These are phyloP conservation scores for Ophiosphaerella korrae DNA, from an alignment of 2,329 filamentous ascomycete species.

Conservation along the genomic window DNA sequence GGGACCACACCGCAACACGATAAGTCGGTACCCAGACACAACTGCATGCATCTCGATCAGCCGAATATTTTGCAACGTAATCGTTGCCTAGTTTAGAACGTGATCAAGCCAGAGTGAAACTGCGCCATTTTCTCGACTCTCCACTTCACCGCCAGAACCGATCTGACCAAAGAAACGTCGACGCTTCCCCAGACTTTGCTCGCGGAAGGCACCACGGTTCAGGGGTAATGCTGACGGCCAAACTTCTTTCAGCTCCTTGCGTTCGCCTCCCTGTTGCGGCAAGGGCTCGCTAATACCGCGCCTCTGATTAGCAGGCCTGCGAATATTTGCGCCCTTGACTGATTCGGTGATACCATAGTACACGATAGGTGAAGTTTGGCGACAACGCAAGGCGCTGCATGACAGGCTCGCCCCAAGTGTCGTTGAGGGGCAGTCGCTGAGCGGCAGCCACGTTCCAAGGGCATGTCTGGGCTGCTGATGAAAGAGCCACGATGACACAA, in stretches of 20 bases:
- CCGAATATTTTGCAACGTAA: conserved; percentile 30
- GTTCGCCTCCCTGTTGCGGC: conserved; percentile 19
- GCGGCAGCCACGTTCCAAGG: conserved; percentile 26
- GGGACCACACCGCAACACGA: conserved; percentile 40
- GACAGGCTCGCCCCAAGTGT: conserved; percentile 15
- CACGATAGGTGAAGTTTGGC: conserved; percentile 14
- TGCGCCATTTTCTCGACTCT: conserved; percentile 40
- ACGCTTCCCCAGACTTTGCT: conserved; percentile 26
- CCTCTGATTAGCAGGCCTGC: conserved; percentile 1
- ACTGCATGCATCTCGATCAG: conserved; percentile 43
- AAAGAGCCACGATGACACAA: conserved; percentile 32
- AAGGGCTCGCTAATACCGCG: conserved; percentile 16
- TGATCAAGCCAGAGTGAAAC: conserved; percentile 29
- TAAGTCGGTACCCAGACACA: conserved; percentile 30
- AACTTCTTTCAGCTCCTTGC: conserved; percentile 25
- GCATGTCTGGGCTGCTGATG: conserved; percentile 14
- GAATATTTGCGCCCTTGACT: background rate
- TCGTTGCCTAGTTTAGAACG: conserved; percentile 32
- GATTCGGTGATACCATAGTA: conserved; percentile 4
- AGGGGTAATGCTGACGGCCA: conserved; percentile 31
- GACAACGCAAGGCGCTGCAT: conserved; percentile 14
- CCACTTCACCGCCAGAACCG: conserved; percentile 40
- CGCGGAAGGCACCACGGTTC: conserved; percentile 32
- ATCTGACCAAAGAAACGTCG: conserved; percentile 24
- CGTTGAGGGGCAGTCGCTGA: conserved; percentile 19